Evolutionary conservation across 495 filamentous ascomycete genomes (phyloP).

Genomic region (Pyrenopolyporus hunteri): DNA sequence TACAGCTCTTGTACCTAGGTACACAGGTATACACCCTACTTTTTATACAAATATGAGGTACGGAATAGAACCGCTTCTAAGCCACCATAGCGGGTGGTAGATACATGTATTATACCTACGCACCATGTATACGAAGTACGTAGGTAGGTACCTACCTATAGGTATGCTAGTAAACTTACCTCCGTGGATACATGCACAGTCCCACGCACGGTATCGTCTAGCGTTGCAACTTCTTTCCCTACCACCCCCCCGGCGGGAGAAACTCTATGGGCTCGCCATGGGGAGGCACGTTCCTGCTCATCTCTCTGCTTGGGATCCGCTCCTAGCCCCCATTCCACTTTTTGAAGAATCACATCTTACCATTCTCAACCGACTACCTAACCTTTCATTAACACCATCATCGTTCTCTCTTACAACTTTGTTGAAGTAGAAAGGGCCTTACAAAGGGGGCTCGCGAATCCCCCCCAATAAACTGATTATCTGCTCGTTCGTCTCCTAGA

Average conservation of each 20-base stretch:
- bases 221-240: slow-evolving; percentile 13
- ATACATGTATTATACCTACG: too few species aligned
- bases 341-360: slow-evolving; percentile 16
- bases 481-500: background rate
- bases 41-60: too few species aligned
- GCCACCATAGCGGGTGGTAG: too few species aligned
- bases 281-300: slow-evolving; percentile 35
- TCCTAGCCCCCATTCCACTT: slow-evolving; percentile 30
- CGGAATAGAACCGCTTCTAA: too few species aligned
- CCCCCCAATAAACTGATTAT: too few species aligned
- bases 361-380: slow-evolving; percentile 6
- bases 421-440: background rate
- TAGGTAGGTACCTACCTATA: background rate
- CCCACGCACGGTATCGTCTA: slow-evolving; percentile 6
- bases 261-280: slow-evolving; percentile 16
- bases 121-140: background rate
- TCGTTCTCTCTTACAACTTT: slow-evolving; percentile 2
- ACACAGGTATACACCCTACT: too few species aligned
- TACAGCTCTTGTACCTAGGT: too few species aligned
- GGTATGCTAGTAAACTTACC: background rate
- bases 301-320: slow-evolving; percentile 18
- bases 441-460: background rate
- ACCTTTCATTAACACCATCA: slow-evolving; percentile 2
- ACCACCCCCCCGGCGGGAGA: slow-evolving; percentile 29
- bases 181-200: background rate